Evolutionary conservation across 331 rosid genomes (phyloP).

Genomic region (Quercus lobata): DNA sequence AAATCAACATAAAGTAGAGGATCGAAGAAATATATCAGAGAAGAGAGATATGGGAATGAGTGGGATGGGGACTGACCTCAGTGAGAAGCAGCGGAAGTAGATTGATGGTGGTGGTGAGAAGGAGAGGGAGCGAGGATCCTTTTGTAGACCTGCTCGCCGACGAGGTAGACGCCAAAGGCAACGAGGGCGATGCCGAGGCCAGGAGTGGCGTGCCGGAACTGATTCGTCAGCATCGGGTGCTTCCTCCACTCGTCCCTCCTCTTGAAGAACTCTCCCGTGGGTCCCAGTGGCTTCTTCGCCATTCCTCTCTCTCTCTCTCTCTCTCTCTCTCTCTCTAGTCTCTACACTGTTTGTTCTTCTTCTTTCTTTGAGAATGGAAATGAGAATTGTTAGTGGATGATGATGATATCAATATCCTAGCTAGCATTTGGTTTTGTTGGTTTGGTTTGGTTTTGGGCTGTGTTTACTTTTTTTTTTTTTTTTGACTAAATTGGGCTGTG

Average conservation of each 20-base stretch:
- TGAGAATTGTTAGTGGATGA: not conserved
- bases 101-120: slow-evolving; percentile 26
- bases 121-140: slow-evolving; percentile 41
- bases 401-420: too few relatives aligned
- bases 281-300: slow-evolving; percentile 49
- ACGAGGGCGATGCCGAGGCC: slow-evolving; percentile 92
- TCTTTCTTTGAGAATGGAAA: not conserved
- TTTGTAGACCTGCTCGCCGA: slow-evolving; percentile 78
- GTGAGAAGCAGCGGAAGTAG: slow-evolving; percentile 49
- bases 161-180: slow-evolving; percentile 83
- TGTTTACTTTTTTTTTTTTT: too few relatives aligned
- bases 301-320: slow-evolving; percentile 12
- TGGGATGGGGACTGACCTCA: slow-evolving; percentile 1
- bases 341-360: not conserved
- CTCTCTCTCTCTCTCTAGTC: not conserved
- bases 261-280: slow-evolving; percentile 82
- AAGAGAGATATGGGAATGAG: too few relatives aligned
- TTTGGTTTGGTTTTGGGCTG: not conserved
- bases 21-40: not conserved
- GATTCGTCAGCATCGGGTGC: slow-evolving; percentile 83
- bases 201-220: slow-evolving; percentile 87
- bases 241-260: slow-evolving; percentile 97
- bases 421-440: not conserved
- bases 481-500: not conserved
- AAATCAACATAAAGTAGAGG: not conserved